phyloP scores from a whole-genome alignment of 1,284 basidiomycete genomes.

The Heterobasidion occidentale region DNA sequence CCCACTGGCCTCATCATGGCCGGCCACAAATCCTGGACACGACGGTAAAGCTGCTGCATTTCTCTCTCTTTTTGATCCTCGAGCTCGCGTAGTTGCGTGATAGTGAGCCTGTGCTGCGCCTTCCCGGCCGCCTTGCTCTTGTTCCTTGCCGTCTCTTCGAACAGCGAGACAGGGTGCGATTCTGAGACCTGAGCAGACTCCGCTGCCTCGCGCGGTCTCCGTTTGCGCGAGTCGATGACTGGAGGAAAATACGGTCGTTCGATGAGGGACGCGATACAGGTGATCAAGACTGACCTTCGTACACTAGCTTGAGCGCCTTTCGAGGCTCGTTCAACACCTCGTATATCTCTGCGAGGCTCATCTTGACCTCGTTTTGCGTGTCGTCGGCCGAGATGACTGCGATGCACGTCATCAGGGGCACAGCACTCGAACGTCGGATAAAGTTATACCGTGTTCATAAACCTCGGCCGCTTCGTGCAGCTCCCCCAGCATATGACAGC shows the following conservation, averaged over 20 bases:
- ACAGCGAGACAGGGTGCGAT: conserved; percentile 36
- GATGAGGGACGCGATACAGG: neutral
- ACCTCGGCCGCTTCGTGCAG: conserved; percentile 73
- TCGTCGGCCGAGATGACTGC: conserved; percentile 71
- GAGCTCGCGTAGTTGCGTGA: conserved; percentile 47
- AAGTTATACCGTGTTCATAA: conserved; percentile 67
- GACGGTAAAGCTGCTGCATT: conserved; percentile 40
- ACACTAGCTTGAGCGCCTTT: conserved; percentile 80
- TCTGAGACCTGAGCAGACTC: conserved; percentile 17
- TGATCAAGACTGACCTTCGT: conserved; percentile 54
- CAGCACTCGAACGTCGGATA: neutral
- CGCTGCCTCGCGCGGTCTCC: conserved; percentile 22
- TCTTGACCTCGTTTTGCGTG: conserved; percentile 72
- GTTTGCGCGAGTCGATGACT: conserved; percentile 62
- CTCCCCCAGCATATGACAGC: conserved; percentile 68
- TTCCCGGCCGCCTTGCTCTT: conserved; percentile 28
- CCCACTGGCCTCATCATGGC: conserved; percentile 21
- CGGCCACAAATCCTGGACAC: conserved; percentile 40
- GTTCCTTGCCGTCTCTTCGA: conserved; percentile 38
- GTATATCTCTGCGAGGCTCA: conserved; percentile 85
- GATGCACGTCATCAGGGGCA: conserved; percentile 1
- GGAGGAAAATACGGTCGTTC: neutral
- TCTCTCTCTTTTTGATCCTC: conserved; percentile 60
- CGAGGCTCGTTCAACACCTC: conserved; percentile 76
- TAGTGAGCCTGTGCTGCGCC: conserved; percentile 37